phyloP scores from a whole-genome alignment of 225 moss, liverwort and hornwort genomes.

The Straminergon stramineum region DNA sequence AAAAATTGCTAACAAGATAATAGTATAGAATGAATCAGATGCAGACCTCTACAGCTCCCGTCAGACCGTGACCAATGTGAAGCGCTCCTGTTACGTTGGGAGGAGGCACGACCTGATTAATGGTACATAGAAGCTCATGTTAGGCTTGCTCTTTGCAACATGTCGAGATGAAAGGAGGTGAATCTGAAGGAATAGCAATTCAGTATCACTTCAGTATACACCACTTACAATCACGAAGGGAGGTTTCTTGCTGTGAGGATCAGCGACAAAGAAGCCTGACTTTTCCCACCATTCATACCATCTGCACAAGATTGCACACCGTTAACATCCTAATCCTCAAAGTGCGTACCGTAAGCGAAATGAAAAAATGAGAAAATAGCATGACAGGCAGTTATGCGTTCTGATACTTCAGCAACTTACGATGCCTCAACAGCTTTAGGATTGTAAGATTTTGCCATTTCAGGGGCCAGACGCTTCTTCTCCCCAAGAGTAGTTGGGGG shows the following conservation, averaged over 20 bases:
- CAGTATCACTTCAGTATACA: background rate
- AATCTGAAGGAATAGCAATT: background rate
- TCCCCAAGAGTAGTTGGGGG: slow-evolving; percentile 67
- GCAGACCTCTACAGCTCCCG: slow-evolving; percentile 69
- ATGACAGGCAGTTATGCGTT: background rate
- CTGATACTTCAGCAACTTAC: slow-evolving; percentile 22
- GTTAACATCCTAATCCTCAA: background rate
- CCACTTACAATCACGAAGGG: slow-evolving; percentile 79
- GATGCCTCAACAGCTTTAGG: slow-evolving; percentile 91
- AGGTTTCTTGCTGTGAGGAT: slow-evolving; percentile 59
- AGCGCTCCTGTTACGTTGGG: slow-evolving; percentile 96
- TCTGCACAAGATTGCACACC: slow-evolving; percentile 30
- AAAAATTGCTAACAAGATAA: background rate
- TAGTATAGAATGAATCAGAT: background rate
- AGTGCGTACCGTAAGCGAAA: background rate
- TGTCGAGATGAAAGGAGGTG: background rate
- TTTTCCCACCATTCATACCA: slow-evolving; percentile 99
- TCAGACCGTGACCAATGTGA: slow-evolving; percentile 91
- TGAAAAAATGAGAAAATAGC: background rate
- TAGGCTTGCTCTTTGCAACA: background rate
- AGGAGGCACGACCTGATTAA: slow-evolving; percentile 71
- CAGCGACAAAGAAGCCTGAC: slow-evolving; percentile 67
- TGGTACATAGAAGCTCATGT: background rate
- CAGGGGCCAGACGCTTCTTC: slow-evolving; percentile 67
- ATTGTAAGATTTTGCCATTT: slow-evolving; percentile 86